These are phyloP conservation scores for Prunus yedoensis DNA, from an alignment of 331 rosid genomes.

Conservation along the genomic window DNA sequence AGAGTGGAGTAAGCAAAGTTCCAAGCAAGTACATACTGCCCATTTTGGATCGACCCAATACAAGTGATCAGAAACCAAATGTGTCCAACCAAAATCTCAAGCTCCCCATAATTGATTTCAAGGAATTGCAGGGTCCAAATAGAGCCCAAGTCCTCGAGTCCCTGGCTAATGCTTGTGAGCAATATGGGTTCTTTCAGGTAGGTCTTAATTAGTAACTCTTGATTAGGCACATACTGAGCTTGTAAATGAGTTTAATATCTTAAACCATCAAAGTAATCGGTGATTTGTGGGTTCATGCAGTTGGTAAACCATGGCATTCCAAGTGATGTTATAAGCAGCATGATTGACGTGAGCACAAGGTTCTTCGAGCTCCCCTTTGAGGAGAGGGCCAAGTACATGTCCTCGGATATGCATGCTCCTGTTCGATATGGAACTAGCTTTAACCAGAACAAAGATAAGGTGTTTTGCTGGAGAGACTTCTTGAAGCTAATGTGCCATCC, in stretches of 20 bases:
- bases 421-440: conserved; percentile 86
- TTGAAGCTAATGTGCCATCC: conserved; percentile 80
- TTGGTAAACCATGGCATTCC: conserved; percentile 74
- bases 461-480: conserved; percentile 92
- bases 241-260: neutral
- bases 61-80: conserved; percentile 2
- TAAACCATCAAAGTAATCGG: neutral
- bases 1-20: conserved; percentile 47
- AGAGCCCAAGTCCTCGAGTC: conserved; percentile 53
- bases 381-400: conserved; percentile 78
- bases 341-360: conserved; percentile 55
- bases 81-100: conserved; percentile 30
- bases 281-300: conserved; percentile 37
- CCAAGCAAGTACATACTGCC: conserved; percentile 68
- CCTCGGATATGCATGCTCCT: conserved; percentile 54
- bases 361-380: conserved; percentile 79
- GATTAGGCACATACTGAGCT: neutral
- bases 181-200: conserved; percentile 79
- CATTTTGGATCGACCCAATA: conserved; percentile 46
- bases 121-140: conserved; percentile 55
- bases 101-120: conserved; percentile 66
- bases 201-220: neutral
- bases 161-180: conserved; percentile 58
- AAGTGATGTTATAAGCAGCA: conserved; percentile 44
- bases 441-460: conserved; percentile 65